Base-by-base conservation (phyloP, 1,284 basidiomycete genomes). In the Apiotrichum brassicae region DNA sequence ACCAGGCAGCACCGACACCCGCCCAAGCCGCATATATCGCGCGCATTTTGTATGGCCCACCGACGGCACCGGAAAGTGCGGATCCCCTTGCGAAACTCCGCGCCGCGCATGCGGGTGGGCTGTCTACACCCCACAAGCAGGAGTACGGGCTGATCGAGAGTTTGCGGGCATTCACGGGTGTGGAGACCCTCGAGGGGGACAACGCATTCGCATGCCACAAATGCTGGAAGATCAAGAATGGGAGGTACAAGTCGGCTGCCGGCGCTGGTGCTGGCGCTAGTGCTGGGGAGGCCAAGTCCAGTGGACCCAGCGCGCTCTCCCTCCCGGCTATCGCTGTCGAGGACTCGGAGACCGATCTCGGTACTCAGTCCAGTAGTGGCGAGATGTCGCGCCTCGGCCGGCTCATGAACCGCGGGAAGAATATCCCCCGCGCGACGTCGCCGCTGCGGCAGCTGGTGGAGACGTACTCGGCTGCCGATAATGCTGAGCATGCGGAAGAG, bases 161-260 rank as follows among this genome's bases (percentile, higher is more conserved):
- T 55, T 72, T 97, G 52, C 78, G 83, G 53, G 79, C 86, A 71
- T 97, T 97, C 70, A 95, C 90, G 0, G 78, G 84, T 4, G 90
- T 94, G 19, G 92, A 97, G 65, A 81, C 90, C 7, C 75, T 97
- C 25, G 88, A 95, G 58, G 90, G 89, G 1, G 90, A 94, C 59
- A 95, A 97, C 63, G 86, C 84, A 74, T 93, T 95, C 54, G 88
- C 90, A 0, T 97, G 92, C 70, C 80, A 86, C 60, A 80, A 85
- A 49, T 97, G 92, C 74, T 97, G 92, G 92, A 88, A 90, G 74
- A 59, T 70, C 59, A 71, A 72, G 54, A 61, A 60, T 25, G 70
- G 70, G 6, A 50, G 55, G 36, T 70, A 70, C 51, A 47, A 34
- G 8, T 37, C 22, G 25, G 14, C 3, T 18, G 37, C 16, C 34